Evolutionary conservation across 306 rosid genomes (phyloP).

Genomic region (Cicer yamashitae): DNA sequence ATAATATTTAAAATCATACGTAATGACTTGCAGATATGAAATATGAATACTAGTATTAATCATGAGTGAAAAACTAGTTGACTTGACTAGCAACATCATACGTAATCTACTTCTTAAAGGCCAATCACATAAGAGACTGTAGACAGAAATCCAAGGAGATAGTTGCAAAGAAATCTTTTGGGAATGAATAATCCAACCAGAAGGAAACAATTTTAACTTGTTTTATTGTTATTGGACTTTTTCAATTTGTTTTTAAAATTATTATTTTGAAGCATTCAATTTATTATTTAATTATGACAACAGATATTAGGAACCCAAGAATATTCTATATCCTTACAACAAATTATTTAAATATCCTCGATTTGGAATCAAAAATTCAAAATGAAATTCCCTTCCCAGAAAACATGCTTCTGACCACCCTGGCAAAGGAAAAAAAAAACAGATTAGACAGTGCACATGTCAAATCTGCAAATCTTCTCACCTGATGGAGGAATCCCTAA

Average conservation of each 20-base stretch:
- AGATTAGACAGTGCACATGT: slow-evolving; percentile 22
- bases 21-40: slow-evolving; percentile 13
- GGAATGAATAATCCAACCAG: slow-evolving; percentile 9
- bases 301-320: neutral
- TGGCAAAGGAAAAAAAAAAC: slow-evolving; percentile 15
- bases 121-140: slow-evolving; percentile 16
- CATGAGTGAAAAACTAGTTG: slow-evolving; percentile 6
- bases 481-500: slow-evolving; percentile 21
- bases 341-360: slow-evolving; percentile 34
- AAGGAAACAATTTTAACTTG: slow-evolving; percentile 34
- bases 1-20: neutral
- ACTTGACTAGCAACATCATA: slow-evolving; percentile 15
- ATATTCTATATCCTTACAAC: neutral
- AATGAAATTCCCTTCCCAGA: slow-evolving; percentile 33
- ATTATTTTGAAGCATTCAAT: slow-evolving; percentile 19
- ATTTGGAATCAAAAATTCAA: slow-evolving; percentile 32
- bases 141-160: slow-evolving; percentile 35
- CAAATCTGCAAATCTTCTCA: slow-evolving; percentile 42
- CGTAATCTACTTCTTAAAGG: slow-evolving; percentile 17
- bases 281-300: slow-evolving; percentile 16
- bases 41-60: neutral
- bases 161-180: slow-evolving; percentile 24
- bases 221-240: slow-evolving; percentile 15
- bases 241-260: neutral
- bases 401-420: slow-evolving; percentile 35